These are phyloP conservation scores for Verticillium dahliae DNA, from an alignment of 2,329 filamentous ascomycete species.

Conservation along the genomic window DNA sequence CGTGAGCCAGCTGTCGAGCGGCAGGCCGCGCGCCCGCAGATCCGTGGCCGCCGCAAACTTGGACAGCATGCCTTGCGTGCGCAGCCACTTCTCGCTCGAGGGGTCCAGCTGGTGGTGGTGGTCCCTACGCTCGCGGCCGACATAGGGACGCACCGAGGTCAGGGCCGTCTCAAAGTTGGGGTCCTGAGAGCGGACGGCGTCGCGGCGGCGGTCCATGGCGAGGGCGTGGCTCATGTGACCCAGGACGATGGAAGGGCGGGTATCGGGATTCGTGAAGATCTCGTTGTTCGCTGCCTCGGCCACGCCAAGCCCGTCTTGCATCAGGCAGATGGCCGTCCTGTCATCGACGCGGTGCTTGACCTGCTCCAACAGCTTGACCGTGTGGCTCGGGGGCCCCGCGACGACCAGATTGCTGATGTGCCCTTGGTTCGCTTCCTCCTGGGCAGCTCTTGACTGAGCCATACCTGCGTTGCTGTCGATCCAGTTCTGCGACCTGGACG, in stretches of 20 bases:
- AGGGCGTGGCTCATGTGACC: slow-evolving; percentile 52
- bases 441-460: not conserved
- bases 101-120: not conserved
- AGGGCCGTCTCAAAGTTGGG: slow-evolving; percentile 25
- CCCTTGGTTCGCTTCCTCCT: slow-evolving; percentile 25
- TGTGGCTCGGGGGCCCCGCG: slow-evolving; percentile 50
- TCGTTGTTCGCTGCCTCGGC: slow-evolving; percentile 68
- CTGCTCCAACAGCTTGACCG: slow-evolving; percentile 45
- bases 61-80: slow-evolving; percentile 50
- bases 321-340: slow-evolving; percentile 65
- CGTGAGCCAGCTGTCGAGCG: slow-evolving; percentile 56
- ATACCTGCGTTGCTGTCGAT: slow-evolving; percentile 1
- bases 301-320: slow-evolving; percentile 78
- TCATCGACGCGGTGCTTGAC: slow-evolving; percentile 61
- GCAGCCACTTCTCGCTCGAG: slow-evolving; percentile 15
- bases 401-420: slow-evolving; percentile 68
- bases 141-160: slow-evolving; percentile 17
- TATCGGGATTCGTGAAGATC: slow-evolving; percentile 60
- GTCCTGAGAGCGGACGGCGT: slow-evolving; percentile 29
- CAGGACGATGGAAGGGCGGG: slow-evolving; percentile 69
- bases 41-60: slow-evolving; percentile 56
- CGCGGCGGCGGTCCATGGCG: slow-evolving; percentile 28
- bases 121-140: slow-evolving; percentile 4
- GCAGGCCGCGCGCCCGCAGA: slow-evolving; percentile 53
- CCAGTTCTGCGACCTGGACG: not conserved